Base-by-base conservation (phyloP, 2,329 filamentous ascomycete species). In the Diaporthe destruens region DNA sequence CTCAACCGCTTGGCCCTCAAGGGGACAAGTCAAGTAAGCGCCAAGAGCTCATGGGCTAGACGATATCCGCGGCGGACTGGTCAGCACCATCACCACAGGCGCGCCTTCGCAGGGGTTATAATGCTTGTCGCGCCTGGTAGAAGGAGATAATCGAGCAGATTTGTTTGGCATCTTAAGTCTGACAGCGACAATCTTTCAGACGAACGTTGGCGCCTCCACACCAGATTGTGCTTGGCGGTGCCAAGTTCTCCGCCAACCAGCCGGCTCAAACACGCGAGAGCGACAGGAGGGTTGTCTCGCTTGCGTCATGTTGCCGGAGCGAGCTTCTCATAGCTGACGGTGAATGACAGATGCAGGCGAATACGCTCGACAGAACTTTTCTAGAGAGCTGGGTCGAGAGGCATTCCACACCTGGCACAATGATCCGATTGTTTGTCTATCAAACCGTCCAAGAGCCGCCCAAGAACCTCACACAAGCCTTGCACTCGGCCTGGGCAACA, bases 201-300 rank as follows among this genome's bases (percentile, higher is more conserved):
- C 61, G 61, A 65, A 51, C 29, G 20, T 65, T 65, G 32, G 23
- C 29, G 44, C 44, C 44, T n/a, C 29, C 44, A 65, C 61, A 18
- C 11, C 12, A 36, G 61, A 32, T 18, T 32, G 74, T 44, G n/a
- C 42, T 74, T 77, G 23, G 32, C 57, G 23, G 23, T 44, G 57
- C 57, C 57, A 32, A 61, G 39, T 61, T 14, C 23, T 23, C 7
- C 51, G 59, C 42, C 59, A 51, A 18, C 44, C 44, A 36, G n/a
- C 32, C 29, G 42, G 25, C 61, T 47, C 61, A 65, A 65, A 65
- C 44, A 53, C 14, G 44, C 61, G 61, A 65, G 61, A 65, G 42
- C 59, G 61, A 65, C 42, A 14, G 11, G 18, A 49, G 11, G 29
- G 59, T 36, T 23, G 44, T 20, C 44, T 65, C 61, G 61, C 61